Base-by-base conservation (phyloP, 345 rosid species). In the Ailanthus altissimus region DNA sequence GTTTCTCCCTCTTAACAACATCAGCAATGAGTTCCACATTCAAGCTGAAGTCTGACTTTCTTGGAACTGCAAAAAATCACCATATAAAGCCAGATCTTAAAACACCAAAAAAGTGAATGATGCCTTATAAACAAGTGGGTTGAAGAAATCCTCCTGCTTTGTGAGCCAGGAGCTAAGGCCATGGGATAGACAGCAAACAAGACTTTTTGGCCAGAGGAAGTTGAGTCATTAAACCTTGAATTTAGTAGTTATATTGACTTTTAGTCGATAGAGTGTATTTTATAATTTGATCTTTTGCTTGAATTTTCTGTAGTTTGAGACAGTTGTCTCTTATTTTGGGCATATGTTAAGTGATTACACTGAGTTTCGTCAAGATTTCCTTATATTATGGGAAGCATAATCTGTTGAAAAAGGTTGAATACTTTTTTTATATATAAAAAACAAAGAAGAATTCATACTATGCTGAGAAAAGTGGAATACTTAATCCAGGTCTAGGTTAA, bases 11-110 rank as follows among this genome's bases (percentile, higher is more conserved):
- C 74, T 83, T 80, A 73, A 93, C 88, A 61, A 79, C 91, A 79
- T 89, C 90, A 80, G 88, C 82, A 21, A 96, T 93, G 75, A 79
- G 90, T 74, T 92, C 92, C 67, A 93, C 85, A 51, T 96, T 85
- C 90, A 96, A 85, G 89, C 91, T 90, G 84, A 96, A 93, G 78
- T 93, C 97, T 60, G 92, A 59, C 74, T 91, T 96, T 83, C 98
- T 91, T 54, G 88, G 88, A 82, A 92, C 99, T 93, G 86, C 57
- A 80, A 46, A 65, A 62, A 32, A 36, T 47, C 47, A 50, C 69
- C 11, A 47, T 8, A 66, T 15, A 49, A 42, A 54, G 8, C 46
- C 49, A 63, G 5, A 65, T 64, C 23, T 23, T 47, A 42, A 59
- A 70, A 72, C 46, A 8, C 36, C 5, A 15, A 4, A 61, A 14